Evolutionary conservation across 345 rosid species (phyloP), one percentile per base, ranked within the genome.

Genomic region (Mangifera indica): DNA sequence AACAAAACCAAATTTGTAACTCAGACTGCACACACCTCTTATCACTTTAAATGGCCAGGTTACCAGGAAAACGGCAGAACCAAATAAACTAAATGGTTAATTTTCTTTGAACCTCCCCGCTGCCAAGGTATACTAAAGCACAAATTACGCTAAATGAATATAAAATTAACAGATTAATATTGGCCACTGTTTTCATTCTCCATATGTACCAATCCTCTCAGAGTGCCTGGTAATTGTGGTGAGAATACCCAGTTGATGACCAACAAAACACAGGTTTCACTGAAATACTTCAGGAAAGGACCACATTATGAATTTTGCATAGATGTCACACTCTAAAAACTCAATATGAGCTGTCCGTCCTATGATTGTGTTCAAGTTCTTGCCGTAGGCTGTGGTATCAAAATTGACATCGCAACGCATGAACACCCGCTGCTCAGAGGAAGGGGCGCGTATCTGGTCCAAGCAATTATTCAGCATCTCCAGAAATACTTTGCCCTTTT

Each of bases 311-410:
- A 92, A 91, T 78, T 85, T 86, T 37, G 89, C 93, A 74, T 87
- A 95, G 70, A 85, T 71, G 70, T 95, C 98, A 0, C 98, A 81
- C 77, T 95, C 98, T 78, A 95, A 76, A 79, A 95, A 95, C 79
- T 95, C 99, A 0, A 92, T 92, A 75, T 95, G 99, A 66, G 99
- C 99, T 58, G 99, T 96, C 63, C 98, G 83, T 10, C 99, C 99
- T 0, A 95, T 91, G 72, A 92, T 79, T 20, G 96, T 67, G 85
- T 95, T 91, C 34, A 95, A 78, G 85, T 86, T 95, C 84, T 82
- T 90, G 13, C 98, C 96, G 51, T 91, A 84, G 34, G 86, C 15
- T 22, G 99, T 82, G 32, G 87, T 80, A 66, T 92, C 90, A 22
- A 95, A 95, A 88, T 87, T 92, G 76, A 91, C 90, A 66, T 95